Conservation (phyloP, 106 monocot species). For the Acorus gramineus region DNA sequence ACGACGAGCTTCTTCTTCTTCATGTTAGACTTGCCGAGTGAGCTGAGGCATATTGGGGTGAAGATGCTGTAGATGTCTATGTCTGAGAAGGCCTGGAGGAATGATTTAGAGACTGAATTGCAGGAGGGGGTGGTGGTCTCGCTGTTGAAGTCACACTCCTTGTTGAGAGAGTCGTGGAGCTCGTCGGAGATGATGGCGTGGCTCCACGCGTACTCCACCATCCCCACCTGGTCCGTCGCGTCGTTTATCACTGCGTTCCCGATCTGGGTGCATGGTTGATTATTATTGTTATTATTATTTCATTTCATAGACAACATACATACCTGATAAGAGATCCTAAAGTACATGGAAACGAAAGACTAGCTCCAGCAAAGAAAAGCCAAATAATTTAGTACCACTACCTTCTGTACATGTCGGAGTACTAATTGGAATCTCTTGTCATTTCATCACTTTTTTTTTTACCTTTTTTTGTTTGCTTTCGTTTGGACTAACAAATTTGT, state of each 20-base stretch:
- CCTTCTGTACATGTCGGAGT: no score
- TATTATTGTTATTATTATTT: no score
- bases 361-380: no score
- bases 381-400: no score
- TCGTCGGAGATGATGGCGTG: conserved; percentile 93
- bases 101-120: conserved; percentile 34
- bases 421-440: no score
- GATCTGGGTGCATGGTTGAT: conserved; percentile 28
- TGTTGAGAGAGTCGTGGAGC: conserved; percentile 39
- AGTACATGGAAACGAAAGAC: no score
- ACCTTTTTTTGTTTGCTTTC: no score
- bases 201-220: conserved; percentile 95
- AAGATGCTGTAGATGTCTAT: conserved; percentile 97
- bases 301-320: no score
- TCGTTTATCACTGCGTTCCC: conserved; percentile 96
- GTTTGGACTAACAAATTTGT: no score
- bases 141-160: conserved; percentile 48
- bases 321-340: no score
- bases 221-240: conserved; percentile 66
- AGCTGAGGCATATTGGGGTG: conserved; percentile 64
- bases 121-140: conserved; percentile 22
- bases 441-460: no score
- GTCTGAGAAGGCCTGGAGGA: conserved; percentile 42
- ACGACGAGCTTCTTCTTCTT: conserved; percentile 9
- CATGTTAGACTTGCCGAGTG: conserved; percentile 1